Evolutionary conservation across 176 grass and related monocot genomes (phyloP), one percentile per base, ranked within the genome.

Genomic region (Ampelocalamus luodianensis): DNA sequence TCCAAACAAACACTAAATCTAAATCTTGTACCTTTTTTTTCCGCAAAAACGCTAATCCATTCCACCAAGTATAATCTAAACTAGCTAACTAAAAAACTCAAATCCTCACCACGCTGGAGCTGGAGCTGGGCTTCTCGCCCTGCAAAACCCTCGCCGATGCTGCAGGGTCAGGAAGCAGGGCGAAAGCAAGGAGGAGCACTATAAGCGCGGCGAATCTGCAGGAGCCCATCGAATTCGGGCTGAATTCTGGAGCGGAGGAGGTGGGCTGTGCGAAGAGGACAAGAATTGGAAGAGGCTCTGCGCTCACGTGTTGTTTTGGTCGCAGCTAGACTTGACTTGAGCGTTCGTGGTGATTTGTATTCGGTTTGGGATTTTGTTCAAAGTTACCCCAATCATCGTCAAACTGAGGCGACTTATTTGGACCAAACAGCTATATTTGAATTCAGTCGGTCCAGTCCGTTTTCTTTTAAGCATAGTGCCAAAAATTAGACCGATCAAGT

Each of bases 101-200:
- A 7, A 44, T 68, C 61, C 72, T 89, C 69, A 89, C 87, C 87
- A n/a, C n/a, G n/a, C n/a, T n/a, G n/a, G 75, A 39, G 69, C 82
- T 32, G 74, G 80, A 72, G 74, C 60, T 60, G 80, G 85, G 39
- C 61, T 81, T 68, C 50, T 75, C 60, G 79, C 74, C 89, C 63
- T 75, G 80, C 68, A 79, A 77, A 83, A 68, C 74, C 74, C 89
- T 90, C 68, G 48, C 73, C 40, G 59, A 54, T 46, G 38, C 78
- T n/a, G 61, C 50, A 10, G 82, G 50, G 51, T 10, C 10, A 3
- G 75, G 59, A 5, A 83, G 80, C 74, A 83, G 68, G 17, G 60
- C 74, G 74, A 72, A 24, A 29, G 85, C 74, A 7, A 90, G 85
- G 27, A 90, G 58, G 50, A 90, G 68, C 58, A 36, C 79, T 8